Percentiles rank a stretch among this genome's conserved stretches.
phyloP scores from a whole-genome alignment of 2,329 filamentous ascomycete species.

The Chaetomiaceae sp. region DNA sequence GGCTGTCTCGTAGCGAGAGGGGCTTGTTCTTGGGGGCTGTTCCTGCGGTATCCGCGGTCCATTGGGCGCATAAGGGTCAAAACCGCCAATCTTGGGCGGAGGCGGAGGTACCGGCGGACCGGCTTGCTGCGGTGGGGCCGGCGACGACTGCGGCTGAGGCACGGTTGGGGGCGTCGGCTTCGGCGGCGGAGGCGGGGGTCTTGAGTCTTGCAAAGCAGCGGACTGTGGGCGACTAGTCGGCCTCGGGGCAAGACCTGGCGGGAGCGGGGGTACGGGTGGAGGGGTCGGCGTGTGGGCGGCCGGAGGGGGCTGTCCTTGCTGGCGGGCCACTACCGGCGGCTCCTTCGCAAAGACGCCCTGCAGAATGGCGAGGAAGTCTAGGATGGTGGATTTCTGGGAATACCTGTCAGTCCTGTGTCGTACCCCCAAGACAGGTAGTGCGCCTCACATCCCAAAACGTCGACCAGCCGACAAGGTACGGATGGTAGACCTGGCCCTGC shows the following conservation, averaged over 20 bases:
- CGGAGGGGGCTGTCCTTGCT: slow-evolving; percentile 43
- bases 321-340: slow-evolving; percentile 78
- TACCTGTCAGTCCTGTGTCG: slow-evolving; percentile 24
- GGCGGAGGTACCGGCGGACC: slow-evolving; percentile 32
- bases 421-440: no score
- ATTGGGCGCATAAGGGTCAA: slow-evolving; percentile 24
- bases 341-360: slow-evolving; percentile 90
- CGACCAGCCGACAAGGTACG: slow-evolving; percentile 85
- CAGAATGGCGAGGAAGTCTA: slow-evolving; percentile 77
- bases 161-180: slow-evolving; percentile 38
- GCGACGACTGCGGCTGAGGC: slow-evolving; percentile 30
- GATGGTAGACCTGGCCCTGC: slow-evolving; percentile 91
- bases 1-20: slow-evolving; percentile 45
- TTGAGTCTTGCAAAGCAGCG: slow-evolving; percentile 30
- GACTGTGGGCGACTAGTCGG: slow-evolving; percentile 34
- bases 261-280: slow-evolving; percentile 67
- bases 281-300: slow-evolving; percentile 41
- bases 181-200: slow-evolving; percentile 50
- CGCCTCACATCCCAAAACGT: slow-evolving; percentile 77
- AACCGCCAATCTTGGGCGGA: slow-evolving; percentile 30
- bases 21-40: slow-evolving; percentile 14
- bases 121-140: slow-evolving; percentile 32
- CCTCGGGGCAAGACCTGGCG: slow-evolving; percentile 54
- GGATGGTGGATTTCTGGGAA: slow-evolving; percentile 68
- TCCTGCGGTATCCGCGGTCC: slow-evolving; percentile 8